Base-by-base conservation (phyloP, 352 stramenopile species). In the Globisporangium uncinulatum region DNA sequence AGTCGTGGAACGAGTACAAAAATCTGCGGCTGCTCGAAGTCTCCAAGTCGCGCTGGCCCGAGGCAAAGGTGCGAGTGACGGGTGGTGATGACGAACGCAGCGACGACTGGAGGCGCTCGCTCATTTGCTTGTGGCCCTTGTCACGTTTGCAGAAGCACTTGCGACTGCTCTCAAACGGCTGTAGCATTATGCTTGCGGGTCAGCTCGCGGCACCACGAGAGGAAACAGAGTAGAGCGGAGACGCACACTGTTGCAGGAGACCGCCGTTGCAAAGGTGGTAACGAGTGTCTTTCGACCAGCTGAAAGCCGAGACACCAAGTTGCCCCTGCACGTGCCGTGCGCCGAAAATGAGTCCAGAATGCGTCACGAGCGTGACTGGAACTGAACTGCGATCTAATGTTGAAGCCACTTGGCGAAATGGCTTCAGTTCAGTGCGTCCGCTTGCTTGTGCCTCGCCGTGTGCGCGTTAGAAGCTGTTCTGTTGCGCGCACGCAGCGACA, bases 1-100 rank as follows among this genome's bases (percentile, higher is more conserved):
- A 80, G 43, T 79, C 69, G 7, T 90, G 80, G 80, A 72, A 70
- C 52, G 72, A 88, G 49, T 90, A 87, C 65, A 81, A 78, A 59
- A 83, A 80, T 59, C 52, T 76, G 44, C 75, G 70, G 41, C 57
- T 88, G 61, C 67, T 90, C 17, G 77, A 90, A 57, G 52, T 90
- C 52, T 86, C 77, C 51, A 90, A 90, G 59, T 67, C 62, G 3
- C 73, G 80, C 11, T 90, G 80, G 80, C 77, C 80, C 0, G 66
- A 87, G 10, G 75, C 80, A 8, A 85, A 83, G 65, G 78, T 65
- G 32, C n/a, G 45, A 39, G 8, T 39, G 34, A 8, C 8, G 34
- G 34, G 34, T 39, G 34, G 10, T 48, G 15, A 17, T 20, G 39
- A 15, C 39, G 39, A 44, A n/a, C 3, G 13, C 13, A 20, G 15